Base-by-base conservation (phyloP, 164 flowering plant species). In the Liquidambar formosana region DNA sequence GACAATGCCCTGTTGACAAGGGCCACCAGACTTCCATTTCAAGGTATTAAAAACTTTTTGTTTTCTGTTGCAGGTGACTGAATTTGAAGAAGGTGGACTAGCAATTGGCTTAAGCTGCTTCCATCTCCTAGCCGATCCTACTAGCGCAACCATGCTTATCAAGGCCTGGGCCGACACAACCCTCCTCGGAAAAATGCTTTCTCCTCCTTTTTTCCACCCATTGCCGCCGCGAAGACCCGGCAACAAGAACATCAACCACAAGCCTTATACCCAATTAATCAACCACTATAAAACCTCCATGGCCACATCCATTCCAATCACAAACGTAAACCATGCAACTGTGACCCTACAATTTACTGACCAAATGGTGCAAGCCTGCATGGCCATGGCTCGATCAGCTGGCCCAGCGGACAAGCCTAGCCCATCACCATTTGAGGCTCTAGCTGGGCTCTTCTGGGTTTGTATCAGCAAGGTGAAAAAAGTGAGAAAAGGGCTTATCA, bases 81-180 rank as follows among this genome's bases (percentile, higher is more conserved):
- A 86, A 75, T 89, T 91, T 74, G 91, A 89, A 71, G 81, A 70
- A 57, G 97, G 89, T 38, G 93, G 93, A 21, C 14, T 91, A 15
- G 92, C 94, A 22, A 77, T 91, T 48, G 93, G 94, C 16, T 74
- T 89, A 61, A 91, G 94, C 71, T 89, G 94, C 80, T 75, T 47
- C 66, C 94, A 91, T 76, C 85, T 91, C 38, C 78, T 88, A 0
- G 86, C 84, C 1, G 91, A 88, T 61, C 86, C 88, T n/a, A 70
- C 68, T 19, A 63, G 79, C 33, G 84, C 84, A 44, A 77, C 90
- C 70, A 69, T 76, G 78, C 73, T 91, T 38, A 57, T 89, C 57
- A 84, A 85, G 73, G 84, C 90, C 4, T 91, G 94, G 92, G 91
- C 90, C 0, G 88, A 89, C 59, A 71, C 75, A 10, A 72, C 78